Base-by-base conservation (phyloP, 2,329 filamentous ascomycete species). In the Davidsoniella virescens region DNA sequence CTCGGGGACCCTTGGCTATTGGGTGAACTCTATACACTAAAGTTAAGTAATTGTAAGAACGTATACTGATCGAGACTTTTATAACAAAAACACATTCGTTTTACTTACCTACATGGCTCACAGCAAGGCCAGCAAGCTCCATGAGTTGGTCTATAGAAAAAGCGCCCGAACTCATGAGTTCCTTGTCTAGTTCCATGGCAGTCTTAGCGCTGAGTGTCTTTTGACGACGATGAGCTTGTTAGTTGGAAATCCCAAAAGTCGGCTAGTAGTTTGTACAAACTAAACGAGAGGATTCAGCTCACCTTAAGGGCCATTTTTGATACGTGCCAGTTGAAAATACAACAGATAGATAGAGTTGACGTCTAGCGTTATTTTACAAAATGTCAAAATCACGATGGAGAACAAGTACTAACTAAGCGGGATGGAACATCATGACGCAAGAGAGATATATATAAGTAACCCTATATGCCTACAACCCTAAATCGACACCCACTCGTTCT, bases 111-210 rank as follows among this genome's bases (percentile, higher is more conserved):
- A 84, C 87, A 70, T 96, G 87, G 10, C 90, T 90, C 23, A 96
- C 87, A 1, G 87, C 88, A 0, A 98, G 73, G 0, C 92, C 92
- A 41, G 92, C 92, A 6, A 98, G 70, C 63, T 96, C 92, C 92
- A 98, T 96, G 45, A 98, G 71, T 65, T 98, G 92, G 62, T 96
- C 92, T 50, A 98, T 76, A 9, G 87, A 94, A 67, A 94, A 98
- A 7, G 84, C 87, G 1, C 80, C 78, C 9, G 77, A 76, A 61
- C 78, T 84, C 88, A 98, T 96, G 55, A 98, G 80, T 62, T 98
- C 90, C 64, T 85, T 81, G 63, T 98, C 92, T 16, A 98, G 75
- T 44, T 86, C 84, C 0, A 85, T 82, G 0, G 92, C 92, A 56
- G 87, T 85, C 66, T 92, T 87, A 40, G 90, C 82, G 8, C 82